Evolutionary conservation across 805 yeast species (phyloP).

Genomic region (Schwanniomyces polymorphus): DNA sequence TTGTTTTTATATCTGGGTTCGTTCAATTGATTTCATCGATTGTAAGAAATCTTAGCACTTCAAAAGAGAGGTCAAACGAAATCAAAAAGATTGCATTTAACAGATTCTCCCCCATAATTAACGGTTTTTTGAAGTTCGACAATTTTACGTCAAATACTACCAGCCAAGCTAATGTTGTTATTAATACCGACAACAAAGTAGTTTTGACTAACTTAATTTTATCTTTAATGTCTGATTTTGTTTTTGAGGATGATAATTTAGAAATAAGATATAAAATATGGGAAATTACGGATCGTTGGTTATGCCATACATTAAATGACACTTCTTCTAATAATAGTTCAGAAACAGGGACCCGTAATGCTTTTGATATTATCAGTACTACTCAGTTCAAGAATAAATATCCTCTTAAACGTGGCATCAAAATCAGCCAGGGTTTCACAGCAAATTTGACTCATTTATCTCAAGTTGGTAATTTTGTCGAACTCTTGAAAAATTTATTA

Average conservation of each 20-base stretch:
- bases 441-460: conserved; percentile 49
- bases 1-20: conserved; percentile 72
- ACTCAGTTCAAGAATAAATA: conserved; percentile 15
- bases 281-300: conserved; percentile 70
- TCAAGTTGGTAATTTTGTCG: conserved; percentile 59
- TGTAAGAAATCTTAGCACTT: conserved; percentile 23
- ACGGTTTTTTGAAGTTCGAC: conserved; percentile 39
- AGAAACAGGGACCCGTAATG: not conserved
- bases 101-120: conserved; percentile 33
- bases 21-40: conserved; percentile 56
- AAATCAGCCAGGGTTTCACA: conserved; percentile 27
- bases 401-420: conserved; percentile 15
- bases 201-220: conserved; percentile 40
- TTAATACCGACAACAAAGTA: conserved; percentile 37
- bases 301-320: conserved; percentile 41
- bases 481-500: conserved; percentile 48
- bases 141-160: conserved; percentile 26
- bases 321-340: not conserved
- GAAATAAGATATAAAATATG: conserved; percentile 53
- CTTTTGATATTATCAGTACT: conserved; percentile 1
- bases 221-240: conserved; percentile 52
- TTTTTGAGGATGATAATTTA: conserved; percentile 35
- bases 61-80: conserved; percentile 23
- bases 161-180: conserved; percentile 13
- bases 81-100: conserved; percentile 27